These are phyloP conservation scores for Claviceps purpurea DNA, from an alignment of 2,329 filamentous ascomycete species.

Conservation along the genomic window DNA sequence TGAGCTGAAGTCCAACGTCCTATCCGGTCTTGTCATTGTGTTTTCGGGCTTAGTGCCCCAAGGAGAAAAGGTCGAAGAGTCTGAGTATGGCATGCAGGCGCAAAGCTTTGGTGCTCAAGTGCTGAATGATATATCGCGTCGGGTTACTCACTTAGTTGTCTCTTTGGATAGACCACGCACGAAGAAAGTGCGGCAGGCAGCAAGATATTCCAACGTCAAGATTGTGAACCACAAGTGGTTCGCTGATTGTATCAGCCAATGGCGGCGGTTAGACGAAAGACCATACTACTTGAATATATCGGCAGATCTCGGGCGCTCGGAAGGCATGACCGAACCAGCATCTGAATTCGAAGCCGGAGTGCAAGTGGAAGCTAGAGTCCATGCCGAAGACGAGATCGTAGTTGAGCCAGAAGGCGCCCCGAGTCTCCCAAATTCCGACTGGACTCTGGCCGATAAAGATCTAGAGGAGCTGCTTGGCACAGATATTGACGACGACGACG, in stretches of 20 bases:
- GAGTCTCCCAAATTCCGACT: slow-evolving; percentile 31
- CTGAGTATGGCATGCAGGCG: slow-evolving; percentile 80
- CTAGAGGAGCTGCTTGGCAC: slow-evolving; percentile 58
- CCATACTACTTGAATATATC: slow-evolving; percentile 67
- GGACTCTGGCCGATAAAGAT: slow-evolving; percentile 52
- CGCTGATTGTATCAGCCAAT: slow-evolving; percentile 68
- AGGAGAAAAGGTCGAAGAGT: slow-evolving; percentile 62
- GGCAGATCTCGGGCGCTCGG: slow-evolving; percentile 38
- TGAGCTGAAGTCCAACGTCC: slow-evolving; percentile 61
- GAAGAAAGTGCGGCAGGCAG: slow-evolving; percentile 80
- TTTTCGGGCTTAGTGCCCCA: slow-evolving; percentile 84
- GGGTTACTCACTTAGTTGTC: slow-evolving; percentile 63
- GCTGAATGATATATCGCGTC: slow-evolving; percentile 41
- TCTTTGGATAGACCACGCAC: slow-evolving; percentile 62
- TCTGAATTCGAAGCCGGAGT: slow-evolving; percentile 19
- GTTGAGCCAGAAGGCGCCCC: slow-evolving; percentile 19
- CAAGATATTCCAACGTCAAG: slow-evolving; percentile 65
- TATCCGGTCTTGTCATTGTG: slow-evolving; percentile 65
- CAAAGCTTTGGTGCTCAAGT: slow-evolving; percentile 69
- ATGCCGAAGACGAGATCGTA: slow-evolving; percentile 16
- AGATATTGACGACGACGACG: slow-evolving; percentile 26
- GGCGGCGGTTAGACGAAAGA: slow-evolving; percentile 65
- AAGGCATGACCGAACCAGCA: slow-evolving; percentile 19
- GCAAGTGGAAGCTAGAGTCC: slow-evolving; percentile 8
- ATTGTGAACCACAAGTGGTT: slow-evolving; percentile 92